phyloP scores from a whole-genome alignment of 2,329 filamentous ascomycete species.

The Helicocarpus griseus region DNA sequence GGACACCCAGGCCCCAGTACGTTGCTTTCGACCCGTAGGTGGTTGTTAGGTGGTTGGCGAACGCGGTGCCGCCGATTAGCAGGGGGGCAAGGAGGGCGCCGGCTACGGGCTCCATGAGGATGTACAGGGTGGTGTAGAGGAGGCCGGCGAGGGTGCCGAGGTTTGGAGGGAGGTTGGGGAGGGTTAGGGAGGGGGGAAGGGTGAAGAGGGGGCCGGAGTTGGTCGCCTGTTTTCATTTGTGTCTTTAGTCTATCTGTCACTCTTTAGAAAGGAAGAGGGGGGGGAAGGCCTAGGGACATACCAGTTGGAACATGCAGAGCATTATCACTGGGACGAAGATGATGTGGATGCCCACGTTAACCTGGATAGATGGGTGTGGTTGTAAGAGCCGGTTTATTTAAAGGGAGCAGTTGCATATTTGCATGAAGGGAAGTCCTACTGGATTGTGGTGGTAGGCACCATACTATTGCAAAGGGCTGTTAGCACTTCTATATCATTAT shows the following conservation, averaged over 20 bases:
- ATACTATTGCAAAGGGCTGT: slow-evolving; percentile 40
- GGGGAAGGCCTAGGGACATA: slow-evolving; percentile 22
- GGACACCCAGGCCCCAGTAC: slow-evolving; percentile 57
- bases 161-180: slow-evolving; percentile 51
- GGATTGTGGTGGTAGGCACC: slow-evolving; percentile 57
- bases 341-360: slow-evolving; percentile 56
- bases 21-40: slow-evolving; percentile 52
- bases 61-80: slow-evolving; percentile 64
- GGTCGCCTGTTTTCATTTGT: slow-evolving; percentile 47
- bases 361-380: slow-evolving; percentile 29
- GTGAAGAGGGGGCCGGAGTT: slow-evolving; percentile 45
- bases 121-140: slow-evolving; percentile 68
- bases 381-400: neutral
- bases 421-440: slow-evolving; percentile 32
- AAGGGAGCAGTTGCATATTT: neutral
- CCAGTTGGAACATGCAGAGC: slow-evolving; percentile 50
- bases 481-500: neutral
- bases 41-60: slow-evolving; percentile 62
- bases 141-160: slow-evolving; percentile 48
- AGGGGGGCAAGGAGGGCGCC: slow-evolving; percentile 67
- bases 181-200: slow-evolving; percentile 43
- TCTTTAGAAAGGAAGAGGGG: neutral
- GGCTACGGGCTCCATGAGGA: slow-evolving; percentile 89
- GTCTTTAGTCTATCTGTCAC: neutral
- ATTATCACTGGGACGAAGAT: slow-evolving; percentile 54